Evolutionary conservation across 2,329 filamentous ascomycete species (phyloP), one percentile per base, ranked within the genome.

Genomic region (Fusarium bulbicola): DNA sequence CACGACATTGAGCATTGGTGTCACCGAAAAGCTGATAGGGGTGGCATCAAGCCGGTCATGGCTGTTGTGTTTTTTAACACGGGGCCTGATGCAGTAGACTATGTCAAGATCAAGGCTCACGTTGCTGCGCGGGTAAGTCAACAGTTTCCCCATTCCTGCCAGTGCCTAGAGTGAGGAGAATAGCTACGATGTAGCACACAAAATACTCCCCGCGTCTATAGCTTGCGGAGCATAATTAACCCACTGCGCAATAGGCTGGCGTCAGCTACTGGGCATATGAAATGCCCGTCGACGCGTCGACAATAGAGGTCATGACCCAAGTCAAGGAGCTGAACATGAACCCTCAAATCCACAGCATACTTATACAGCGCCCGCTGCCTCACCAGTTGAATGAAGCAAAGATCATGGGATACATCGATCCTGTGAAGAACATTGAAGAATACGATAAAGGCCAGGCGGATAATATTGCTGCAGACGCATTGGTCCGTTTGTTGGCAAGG

Each of bases 161-260:
- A 1, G 3, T 2, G 32, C 2, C 32, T 3, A 1, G 26, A 16
- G 0, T 0, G 45, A 32, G 28, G 46, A 49, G 3, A 49, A 18
- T 5, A 18, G 11, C 46, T 30, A 11, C 28, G 4, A 30, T 11
- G 5, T 15, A 3, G 6, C 26, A 30, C 10, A 16, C 8, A 11
- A 5, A 20, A n/a, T 12, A 21, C 43, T 14, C 7, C 7, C 16
- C 5, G 43, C 11, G 6, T 9, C 28, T 11, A 6, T 11, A 6
- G 0, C 5, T 28, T 14, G 1, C 0, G 4, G 45, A 47, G 4
- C 6, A 0, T 3, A 30, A 6, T 7, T 30, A 3, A 30, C 45
- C 7, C 6, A 8, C 20, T 16, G 0, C 1, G 20, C 0, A 20
- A 21, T 4, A 47, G 46, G 46, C 46, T 18, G 28, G 46, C 1